phyloP scores from a whole-genome alignment of 768 basidiomycete genomes.

The Calocera cornea region DNA sequence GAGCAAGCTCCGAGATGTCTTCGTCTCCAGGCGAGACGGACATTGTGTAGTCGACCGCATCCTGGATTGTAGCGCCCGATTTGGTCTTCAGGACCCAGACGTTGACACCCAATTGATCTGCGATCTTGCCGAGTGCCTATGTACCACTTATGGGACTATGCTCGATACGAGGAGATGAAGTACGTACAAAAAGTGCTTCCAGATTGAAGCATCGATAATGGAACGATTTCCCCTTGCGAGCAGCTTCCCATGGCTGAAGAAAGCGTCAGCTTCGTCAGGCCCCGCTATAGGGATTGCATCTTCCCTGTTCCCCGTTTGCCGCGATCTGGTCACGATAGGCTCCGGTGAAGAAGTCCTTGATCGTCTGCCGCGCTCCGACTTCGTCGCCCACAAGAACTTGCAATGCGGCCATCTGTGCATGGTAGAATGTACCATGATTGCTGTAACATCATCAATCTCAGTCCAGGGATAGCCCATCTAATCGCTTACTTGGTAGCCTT shows the following conservation, averaged over 20 bases:
- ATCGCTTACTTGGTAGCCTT: slow-evolving; percentile 36
- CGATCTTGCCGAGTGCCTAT: slow-evolving; percentile 42
- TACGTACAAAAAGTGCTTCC: slow-evolving; percentile 44
- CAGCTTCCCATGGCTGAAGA: slow-evolving; percentile 45
- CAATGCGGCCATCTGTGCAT: slow-evolving; percentile 43
- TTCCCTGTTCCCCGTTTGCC: slow-evolving; percentile 36
- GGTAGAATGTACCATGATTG: slow-evolving; percentile 55
- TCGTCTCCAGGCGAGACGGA: slow-evolving; percentile 30
- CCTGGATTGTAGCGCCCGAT: slow-evolving; percentile 41
- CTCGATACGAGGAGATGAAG: background rate
- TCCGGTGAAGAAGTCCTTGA: slow-evolving; percentile 37
- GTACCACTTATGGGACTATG: background rate
- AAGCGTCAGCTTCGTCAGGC: background rate
- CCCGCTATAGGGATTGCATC: background rate
- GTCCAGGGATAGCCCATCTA: background rate
- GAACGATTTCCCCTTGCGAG: slow-evolving; percentile 42
- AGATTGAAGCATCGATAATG: slow-evolving; percentile 58
- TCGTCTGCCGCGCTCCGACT: slow-evolving; percentile 34
- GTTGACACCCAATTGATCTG: slow-evolving; percentile 36
- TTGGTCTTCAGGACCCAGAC: slow-evolving; percentile 36
- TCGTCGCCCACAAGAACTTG: slow-evolving; percentile 42
- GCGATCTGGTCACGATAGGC: slow-evolving; percentile 42
- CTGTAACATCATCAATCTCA: slow-evolving; percentile 22
- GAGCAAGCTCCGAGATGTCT: slow-evolving; percentile 37
- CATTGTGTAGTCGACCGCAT: slow-evolving; percentile 46